Conservation (phyloP, 2,329 filamentous ascomycete species). For the Ceratocystis eucalypticola region DNA sequence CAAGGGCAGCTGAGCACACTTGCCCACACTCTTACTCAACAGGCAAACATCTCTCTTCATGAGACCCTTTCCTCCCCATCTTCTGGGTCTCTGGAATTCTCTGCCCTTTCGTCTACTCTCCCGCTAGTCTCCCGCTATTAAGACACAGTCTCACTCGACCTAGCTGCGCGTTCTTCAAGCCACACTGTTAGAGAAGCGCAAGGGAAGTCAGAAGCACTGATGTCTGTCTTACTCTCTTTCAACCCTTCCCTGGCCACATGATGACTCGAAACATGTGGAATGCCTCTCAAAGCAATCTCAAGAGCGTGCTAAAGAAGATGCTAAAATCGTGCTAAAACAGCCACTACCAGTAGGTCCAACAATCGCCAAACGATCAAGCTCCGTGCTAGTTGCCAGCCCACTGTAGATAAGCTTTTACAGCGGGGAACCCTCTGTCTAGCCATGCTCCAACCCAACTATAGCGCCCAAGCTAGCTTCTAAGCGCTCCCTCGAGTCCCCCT, state of each 20-base stretch:
- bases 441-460: too few relatives aligned
- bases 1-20: constrained; percentile 3
- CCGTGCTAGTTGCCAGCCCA: background rate
- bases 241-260: background rate
- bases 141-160: background rate
- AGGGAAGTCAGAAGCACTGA: background rate
- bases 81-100: background rate
- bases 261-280: constrained; percentile 3
- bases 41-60: background rate
- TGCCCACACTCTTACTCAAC: background rate
- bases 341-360: background rate
- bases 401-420: constrained; percentile 6
- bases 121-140: background rate
- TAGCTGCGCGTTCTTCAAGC: background rate
- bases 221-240: background rate
- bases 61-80: background rate
- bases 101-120: background rate
- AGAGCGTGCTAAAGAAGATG: background rate
- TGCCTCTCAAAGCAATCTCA: background rate
- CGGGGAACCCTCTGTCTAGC: background rate
- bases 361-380: background rate
- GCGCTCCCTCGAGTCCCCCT: background rate
- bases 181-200: background rate
- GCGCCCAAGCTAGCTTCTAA: background rate
- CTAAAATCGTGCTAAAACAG: background rate